phyloP scores from a whole-genome alignment of 2,329 filamentous ascomycete genomes.

The Colletotrichum cereale region DNA sequence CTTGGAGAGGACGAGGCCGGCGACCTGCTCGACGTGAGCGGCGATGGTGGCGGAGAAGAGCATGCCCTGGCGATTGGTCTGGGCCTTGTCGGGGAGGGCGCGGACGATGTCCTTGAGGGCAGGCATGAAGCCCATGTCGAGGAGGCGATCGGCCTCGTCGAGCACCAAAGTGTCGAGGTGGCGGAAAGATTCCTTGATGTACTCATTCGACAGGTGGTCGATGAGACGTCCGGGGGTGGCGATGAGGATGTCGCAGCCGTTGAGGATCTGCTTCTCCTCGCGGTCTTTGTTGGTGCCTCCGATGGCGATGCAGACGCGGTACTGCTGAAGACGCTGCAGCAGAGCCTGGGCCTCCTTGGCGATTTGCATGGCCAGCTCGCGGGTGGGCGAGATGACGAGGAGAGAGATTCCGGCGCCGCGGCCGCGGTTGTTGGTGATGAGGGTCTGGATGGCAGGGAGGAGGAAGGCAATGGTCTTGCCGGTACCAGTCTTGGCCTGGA shows the following conservation, averaged over 20 bases:
- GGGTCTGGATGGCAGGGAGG: conserved; percentile 83
- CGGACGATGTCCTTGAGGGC: conserved; percentile 82
- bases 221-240: conserved; percentile 84
- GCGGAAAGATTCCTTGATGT: conserved; percentile 75
- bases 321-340: conserved; percentile 78
- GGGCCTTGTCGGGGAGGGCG: conserved; percentile 72
- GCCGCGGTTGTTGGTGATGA: conserved; percentile 63
- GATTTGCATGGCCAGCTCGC: conserved; percentile 79
- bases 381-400: conserved; percentile 77
- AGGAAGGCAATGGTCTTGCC: conserved; percentile 90
- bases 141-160: conserved; percentile 84
- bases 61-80: conserved; percentile 76
- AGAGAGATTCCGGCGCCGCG: conserved; percentile 62
- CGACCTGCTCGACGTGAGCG: conserved; percentile 81
- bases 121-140: conserved; percentile 88
- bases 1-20: conserved; percentile 74
- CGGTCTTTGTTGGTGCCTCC: conserved; percentile 81
- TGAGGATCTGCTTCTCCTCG: conserved; percentile 77
- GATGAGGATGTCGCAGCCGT: conserved; percentile 83
- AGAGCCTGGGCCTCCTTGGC: conserved; percentile 78
- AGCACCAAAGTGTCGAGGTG: conserved; percentile 83
- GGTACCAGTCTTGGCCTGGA: conserved; percentile 88
- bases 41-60: conserved; percentile 89
- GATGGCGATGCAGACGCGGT: conserved; percentile 82
- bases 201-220: conserved; percentile 82